Base-by-base conservation (phyloP, 305 asterid genomes). In the Fraxinus sp. region DNA sequence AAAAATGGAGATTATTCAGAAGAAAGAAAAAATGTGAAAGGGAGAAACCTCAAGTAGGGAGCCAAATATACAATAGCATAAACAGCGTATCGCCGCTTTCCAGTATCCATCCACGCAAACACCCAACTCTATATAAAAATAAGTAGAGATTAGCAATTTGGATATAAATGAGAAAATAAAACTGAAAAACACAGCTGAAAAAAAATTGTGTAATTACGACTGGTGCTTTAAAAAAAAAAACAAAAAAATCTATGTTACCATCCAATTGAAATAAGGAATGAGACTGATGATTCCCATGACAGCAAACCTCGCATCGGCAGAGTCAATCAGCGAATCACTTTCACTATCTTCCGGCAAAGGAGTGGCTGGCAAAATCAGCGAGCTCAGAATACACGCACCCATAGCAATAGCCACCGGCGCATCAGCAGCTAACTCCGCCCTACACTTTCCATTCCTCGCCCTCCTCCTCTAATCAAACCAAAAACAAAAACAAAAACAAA, bases 231-330 rank as follows among this genome's bases (percentile, higher is more conserved):
- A 37, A 37, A 37, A 37, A 57, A 37, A 59, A 5, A 35, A 10
- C n/a, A 35, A 46, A 39, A 1, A 5, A 4, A 81, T 72, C 77
- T 10, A 37, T 78, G 18, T 83, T 83, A 96, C 98, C 98, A 96
- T 90, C 99, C 99, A 96, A 86, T 94, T 96, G 91, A 96, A 96
- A 87, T 90, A 96, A 76, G 99, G 99, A 37, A 96, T 92, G 92
- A 94, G 89, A 90, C 97, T 88, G 81, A 96, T 94, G 89, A 96
- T 90, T 59, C 92, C 98, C 99, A 96, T 96, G 78, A 94, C 99
- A 37, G 98, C 98, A 86, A 93, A 93, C 86, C 99, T 89, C 70
- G 94, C 91, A 83, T 94, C 98, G 73, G 91, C 88, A 1, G 97
- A 89, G 74, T 94, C 99, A 84, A 96, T 96, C 86, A 89, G 62